A percentile compares a stretch with the other conserved stretches of the same genome.
Evolutionary conservation across 2,329 filamentous ascomycete genomes (phyloP).

Genomic region (Diplodia sapinea): DNA sequence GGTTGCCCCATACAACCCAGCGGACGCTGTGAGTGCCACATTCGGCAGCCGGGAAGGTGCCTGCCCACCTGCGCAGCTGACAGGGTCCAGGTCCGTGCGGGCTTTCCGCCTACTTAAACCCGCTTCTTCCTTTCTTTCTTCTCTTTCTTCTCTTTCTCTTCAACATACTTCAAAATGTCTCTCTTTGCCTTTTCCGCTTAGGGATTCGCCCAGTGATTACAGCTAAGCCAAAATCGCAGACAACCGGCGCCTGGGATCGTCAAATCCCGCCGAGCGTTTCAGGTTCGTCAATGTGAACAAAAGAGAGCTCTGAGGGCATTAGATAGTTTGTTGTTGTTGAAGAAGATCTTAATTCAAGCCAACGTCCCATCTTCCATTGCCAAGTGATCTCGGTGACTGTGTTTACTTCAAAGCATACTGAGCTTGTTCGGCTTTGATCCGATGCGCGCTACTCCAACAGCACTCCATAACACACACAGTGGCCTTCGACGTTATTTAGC

Average conservation of each 20-base stretch:
- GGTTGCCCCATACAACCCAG: too few species aligned
- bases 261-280: neutral
- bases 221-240: slow-evolving; percentile 14
- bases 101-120: neutral
- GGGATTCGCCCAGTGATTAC: slow-evolving; percentile 1
- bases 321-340: neutral
- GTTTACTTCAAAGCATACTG: neutral
- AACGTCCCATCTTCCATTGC: neutral
- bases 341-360: too few species aligned
- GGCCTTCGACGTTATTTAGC: too few species aligned
- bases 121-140: neutral
- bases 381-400: neutral
- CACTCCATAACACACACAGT: too few species aligned
- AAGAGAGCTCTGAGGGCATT: slow-evolving; percentile 19
- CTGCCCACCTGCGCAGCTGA: neutral
- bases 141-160: neutral
- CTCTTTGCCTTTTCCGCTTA: slow-evolving; percentile 3
- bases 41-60: too few species aligned
- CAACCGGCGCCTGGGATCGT: neutral
- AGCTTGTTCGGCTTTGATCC: too few species aligned
- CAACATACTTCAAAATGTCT: neutral
- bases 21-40: neutral
- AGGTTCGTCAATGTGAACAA: neutral
- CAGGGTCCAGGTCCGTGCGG: slow-evolving; percentile 6
- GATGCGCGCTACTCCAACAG: too few species aligned